These are phyloP conservation scores for Aspergillus homomorphus DNA, from an alignment of 495 filamentous ascomycete genomes.

Conservation along the genomic window DNA sequence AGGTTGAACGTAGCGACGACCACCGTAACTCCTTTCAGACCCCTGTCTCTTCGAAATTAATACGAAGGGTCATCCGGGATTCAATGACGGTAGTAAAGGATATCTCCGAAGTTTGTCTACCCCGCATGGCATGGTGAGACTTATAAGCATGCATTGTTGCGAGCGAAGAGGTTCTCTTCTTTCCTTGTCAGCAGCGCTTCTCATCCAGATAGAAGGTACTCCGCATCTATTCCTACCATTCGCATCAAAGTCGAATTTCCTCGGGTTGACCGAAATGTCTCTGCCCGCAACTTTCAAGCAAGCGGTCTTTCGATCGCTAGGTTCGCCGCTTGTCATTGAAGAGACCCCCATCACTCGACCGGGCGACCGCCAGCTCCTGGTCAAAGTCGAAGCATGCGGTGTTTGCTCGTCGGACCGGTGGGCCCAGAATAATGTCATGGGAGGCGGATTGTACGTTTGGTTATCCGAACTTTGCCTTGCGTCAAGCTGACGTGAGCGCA, in stretches of 20 bases:
- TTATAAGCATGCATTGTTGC: neutral
- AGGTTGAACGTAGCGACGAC: too few relatives aligned
- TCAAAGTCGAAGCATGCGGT: constrained; percentile 53
- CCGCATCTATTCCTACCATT: too few relatives aligned
- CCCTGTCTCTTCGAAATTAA: neutral
- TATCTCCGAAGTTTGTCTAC: neutral
- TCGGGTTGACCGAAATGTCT: constrained; percentile 3
- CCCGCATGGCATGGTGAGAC: neutral
- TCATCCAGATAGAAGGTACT: too few relatives aligned
- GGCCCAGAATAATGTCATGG: constrained; percentile 34
- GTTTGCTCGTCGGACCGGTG: constrained; percentile 49
- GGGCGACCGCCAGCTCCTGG: constrained; percentile 41
- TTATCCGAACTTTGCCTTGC: neutral
- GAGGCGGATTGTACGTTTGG: constrained; percentile 35
- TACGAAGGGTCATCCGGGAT: neutral
- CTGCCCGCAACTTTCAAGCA: constrained; percentile 52
- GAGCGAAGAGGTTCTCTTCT: too few relatives aligned
- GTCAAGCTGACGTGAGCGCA: neutral
- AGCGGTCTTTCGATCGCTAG: constrained; percentile 39
- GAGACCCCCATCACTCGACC: constrained; percentile 44
- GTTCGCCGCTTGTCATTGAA: constrained; percentile 38
- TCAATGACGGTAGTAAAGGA: neutral
- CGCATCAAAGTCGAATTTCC: neutral
- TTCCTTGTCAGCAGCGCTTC: too few relatives aligned
- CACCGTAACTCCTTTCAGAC: neutral